Evolutionary conservation across 441 rosid species (phyloP), one percentile per base, ranked within the genome.

Genomic region (Eutrema salsugineum): DNA sequence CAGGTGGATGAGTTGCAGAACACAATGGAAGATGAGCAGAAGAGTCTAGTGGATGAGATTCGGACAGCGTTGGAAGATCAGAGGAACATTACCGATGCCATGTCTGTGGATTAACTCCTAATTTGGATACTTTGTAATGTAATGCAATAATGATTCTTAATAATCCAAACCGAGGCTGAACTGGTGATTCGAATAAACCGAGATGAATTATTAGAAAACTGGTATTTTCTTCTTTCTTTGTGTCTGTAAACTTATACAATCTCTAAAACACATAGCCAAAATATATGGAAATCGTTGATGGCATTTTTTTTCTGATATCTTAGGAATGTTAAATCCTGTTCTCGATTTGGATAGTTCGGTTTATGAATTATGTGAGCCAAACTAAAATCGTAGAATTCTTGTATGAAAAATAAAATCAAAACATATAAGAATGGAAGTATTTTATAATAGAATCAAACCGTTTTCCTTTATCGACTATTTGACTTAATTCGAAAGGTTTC

Each of bases 1-100:
- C 74, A 92, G 96, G 96, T 92, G 64, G 97, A 92, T 80, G 97
- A 90, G 87, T 79, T 92, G 75, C 97, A 90, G 82, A 87, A 72
- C 70, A 85, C 87, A 12, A 81, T 92, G 68, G 83, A 80, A 58
- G 83, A 80, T 43, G 96, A 92, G 61, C 96, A 85, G 64, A 85
- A 72, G 79, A 79, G 65, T 59, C 15, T 80, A 43, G 50, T 77
- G 33, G 83, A 80, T 46, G 83, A 79, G 71, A 76, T 79, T 72
- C 67, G 81, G 64, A 66, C 79, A 70, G 67, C 66, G 11, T 44
- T 75, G 49, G 98, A 93, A 50, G 99, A 94, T 72, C 93, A 77
- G 51, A 92, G 85, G 83, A 83, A 60, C 62, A 81, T 77, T 7
- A 32, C 72, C 28, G 96, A 88, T 51, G 78, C 88, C 57, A 92